A percentile compares a stretch with the other conserved stretches of the same genome.
Conservation (phyloP, 2,329 filamentous ascomycete genomes). For the Aspergillus caelatus region DNA sequence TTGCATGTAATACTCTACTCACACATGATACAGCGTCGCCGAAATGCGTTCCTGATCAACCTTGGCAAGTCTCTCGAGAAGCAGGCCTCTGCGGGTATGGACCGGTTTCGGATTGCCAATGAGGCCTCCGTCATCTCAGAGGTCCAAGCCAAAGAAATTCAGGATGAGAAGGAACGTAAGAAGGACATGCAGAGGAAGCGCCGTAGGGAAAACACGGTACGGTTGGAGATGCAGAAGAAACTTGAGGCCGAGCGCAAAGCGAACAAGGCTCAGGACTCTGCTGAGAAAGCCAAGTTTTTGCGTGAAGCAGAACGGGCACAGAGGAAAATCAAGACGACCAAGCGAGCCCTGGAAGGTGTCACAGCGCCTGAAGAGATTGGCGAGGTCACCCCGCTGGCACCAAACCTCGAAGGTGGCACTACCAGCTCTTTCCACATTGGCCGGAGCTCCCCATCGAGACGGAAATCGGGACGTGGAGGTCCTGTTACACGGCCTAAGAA, state of each 20-base stretch:
- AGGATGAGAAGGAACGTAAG: conserved; percentile 97
- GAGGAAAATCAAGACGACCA: conserved; percentile 90
- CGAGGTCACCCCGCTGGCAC: conserved; percentile 71
- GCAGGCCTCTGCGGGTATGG: conserved; percentile 72
- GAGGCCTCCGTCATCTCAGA: conserved; percentile 81
- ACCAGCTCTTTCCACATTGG: conserved; percentile 81
- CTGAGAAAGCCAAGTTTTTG: conserved; percentile 77
- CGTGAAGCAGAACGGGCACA: conserved; percentile 86
- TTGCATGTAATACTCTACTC: conserved; percentile 10
- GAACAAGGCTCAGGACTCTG: conserved; percentile 76
- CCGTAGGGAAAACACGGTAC: conserved; percentile 89
- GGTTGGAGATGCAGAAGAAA: conserved; percentile 83
- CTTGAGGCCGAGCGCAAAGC: conserved; percentile 77
- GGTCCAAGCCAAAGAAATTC: conserved; percentile 85
- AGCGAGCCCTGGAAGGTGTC: conserved; percentile 81
- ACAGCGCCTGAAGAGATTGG: conserved; percentile 73
- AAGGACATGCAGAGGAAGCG: conserved; percentile 99
- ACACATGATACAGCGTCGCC: conserved; percentile 57
- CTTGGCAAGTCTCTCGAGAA: conserved; percentile 63
- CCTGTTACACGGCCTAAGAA: conserved; percentile 74
- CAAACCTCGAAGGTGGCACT: conserved; percentile 80
- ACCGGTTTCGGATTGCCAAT: conserved; percentile 74
- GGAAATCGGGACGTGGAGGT: conserved; percentile 57
- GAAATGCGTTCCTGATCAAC: conserved; percentile 58
- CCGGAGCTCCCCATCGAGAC: conserved; percentile 55